Conservation (phyloP, 352 stramenopile species). For the Peronospora belbahrii region DNA sequence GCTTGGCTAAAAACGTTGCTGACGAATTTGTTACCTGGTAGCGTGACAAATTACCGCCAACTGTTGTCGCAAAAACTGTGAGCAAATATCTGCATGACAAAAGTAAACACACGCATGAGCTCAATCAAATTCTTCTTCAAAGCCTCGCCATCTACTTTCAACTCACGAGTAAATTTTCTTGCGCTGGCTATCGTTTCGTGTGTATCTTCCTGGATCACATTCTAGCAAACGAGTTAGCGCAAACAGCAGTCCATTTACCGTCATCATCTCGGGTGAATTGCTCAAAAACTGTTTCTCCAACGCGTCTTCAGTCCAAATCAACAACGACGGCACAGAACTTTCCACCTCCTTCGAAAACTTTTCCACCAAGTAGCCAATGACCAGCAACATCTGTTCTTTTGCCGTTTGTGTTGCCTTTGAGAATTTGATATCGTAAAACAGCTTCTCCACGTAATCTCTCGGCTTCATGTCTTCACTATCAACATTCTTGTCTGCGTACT, state of each 20-base stretch:
- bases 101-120: constrained; percentile 2
- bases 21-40: constrained; percentile 64
- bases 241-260: constrained; percentile 67
- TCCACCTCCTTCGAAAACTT: constrained; percentile 37
- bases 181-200: constrained; percentile 23
- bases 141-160: not conserved
- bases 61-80: constrained; percentile 50
- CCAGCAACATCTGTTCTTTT: constrained; percentile 60
- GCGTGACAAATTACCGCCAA: constrained; percentile 49
- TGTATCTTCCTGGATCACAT: constrained; percentile 47
- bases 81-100: constrained; percentile 42
- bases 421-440: constrained; percentile 75
- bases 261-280: constrained; percentile 56
- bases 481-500: constrained; percentile 28
- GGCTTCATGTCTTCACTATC: constrained; percentile 45
- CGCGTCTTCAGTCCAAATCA: constrained; percentile 61
- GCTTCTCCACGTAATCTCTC: constrained; percentile 47
- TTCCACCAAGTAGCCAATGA: constrained; percentile 52
- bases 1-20: constrained; percentile 42
- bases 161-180: constrained; percentile 65
- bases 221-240: constrained; percentile 44
- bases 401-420: constrained; percentile 59
- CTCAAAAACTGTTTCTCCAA: constrained; percentile 72
- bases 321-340: constrained; percentile 19
- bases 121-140: not conserved